phyloP scores from a whole-genome alignment of 1,284 basidiomycete genomes.

The Grifola frondosa region DNA sequence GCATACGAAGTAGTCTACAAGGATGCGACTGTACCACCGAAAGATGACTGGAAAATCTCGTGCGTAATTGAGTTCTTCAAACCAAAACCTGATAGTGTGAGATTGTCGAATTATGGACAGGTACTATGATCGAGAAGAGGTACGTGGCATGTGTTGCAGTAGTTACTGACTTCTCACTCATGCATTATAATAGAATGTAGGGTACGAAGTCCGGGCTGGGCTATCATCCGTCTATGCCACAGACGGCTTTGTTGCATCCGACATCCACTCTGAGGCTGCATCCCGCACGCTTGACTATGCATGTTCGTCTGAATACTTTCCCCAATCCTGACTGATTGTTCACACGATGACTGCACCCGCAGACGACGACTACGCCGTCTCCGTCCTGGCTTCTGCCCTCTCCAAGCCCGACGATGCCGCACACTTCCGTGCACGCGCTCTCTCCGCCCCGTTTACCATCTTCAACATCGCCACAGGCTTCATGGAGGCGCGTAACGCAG shows the following conservation, averaged over 20 bases:
- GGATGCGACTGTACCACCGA: conserved; percentile 69
- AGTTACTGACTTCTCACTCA: conserved; percentile 2
- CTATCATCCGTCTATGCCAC: conserved; percentile 66
- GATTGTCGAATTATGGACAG: conserved; percentile 29
- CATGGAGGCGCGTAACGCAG: conserved; percentile 75
- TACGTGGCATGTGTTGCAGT: conserved; percentile 19
- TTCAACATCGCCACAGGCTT: conserved; percentile 75
- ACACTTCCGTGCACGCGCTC: conserved; percentile 56
- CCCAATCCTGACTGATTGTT: not conserved
- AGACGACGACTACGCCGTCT: conserved; percentile 81
- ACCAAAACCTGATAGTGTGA: not conserved
- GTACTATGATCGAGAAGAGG: conserved; percentile 77
- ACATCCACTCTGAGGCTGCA: conserved; percentile 77
- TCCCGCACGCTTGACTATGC: conserved; percentile 79
- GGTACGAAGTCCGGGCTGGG: conserved; percentile 81
- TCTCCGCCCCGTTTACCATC: conserved; percentile 58
- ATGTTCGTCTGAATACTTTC: conserved; percentile 43
- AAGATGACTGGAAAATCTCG: conserved; percentile 57
- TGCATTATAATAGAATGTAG: conserved; percentile 55
- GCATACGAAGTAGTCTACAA: conserved; percentile 80
- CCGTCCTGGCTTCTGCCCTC: conserved; percentile 56
- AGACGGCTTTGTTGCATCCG: conserved; percentile 77
- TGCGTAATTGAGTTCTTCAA: conserved; percentile 27
- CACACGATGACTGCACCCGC: not conserved
- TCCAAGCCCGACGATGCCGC: conserved; percentile 49